Evolutionary conservation across 495 filamentous ascomycete genomes (phyloP), one percentile per base, ranked within the genome.

Genomic region (Podospora appendiculata): DNA sequence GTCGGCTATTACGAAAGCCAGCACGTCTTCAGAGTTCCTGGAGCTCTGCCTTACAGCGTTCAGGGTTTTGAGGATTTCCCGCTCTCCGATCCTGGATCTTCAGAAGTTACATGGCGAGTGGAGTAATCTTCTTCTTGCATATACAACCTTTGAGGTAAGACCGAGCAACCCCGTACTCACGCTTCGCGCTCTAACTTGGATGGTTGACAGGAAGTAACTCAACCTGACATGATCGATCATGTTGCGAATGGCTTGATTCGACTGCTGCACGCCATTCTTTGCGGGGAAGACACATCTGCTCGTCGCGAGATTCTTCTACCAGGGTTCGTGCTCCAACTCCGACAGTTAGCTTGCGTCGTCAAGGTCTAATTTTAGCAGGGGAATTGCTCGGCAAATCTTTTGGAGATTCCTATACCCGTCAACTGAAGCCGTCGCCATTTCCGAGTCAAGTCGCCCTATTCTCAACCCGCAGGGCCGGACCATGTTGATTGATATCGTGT

Each of bases 381-480:
- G 68, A 6, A 73, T 90, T 41, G 75, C 79, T 14, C 76, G 78
- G 46, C 69, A 69, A 12, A 65, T 93, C 13, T 85, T 90, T 58
- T 76, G 70, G 53, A 79, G 73, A 41, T 85, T 87, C 56, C 76
- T 95, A 1, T 92, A 90, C 58, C 86, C 71, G 1, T 63, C 83
- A 0, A 77, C 77, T 8, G 66, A 60, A 5, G 25, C 32, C 50
- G 54, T 19, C 63, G 64, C 8, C 53, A 25, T 2, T 25, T 25
- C 50, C 0, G 48, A 57, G 12, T 58, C 58, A 16, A 59, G 48
- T 32, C 70, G 50, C 25, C 68, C 67, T 41, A 72, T 69, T 72
- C 80, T 59, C 57, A 81, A 58, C 12, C 17, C 74, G 75, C 48
- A 78, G 16, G 87, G 85, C 14, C 75, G 89, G 39, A 71, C 77